A percentile compares a stretch with the other conserved stretches of the same genome.
These are phyloP conservation scores for Aspergillus candidus DNA, from an alignment of 2,329 filamentous ascomycete species.

Conservation along the genomic window DNA sequence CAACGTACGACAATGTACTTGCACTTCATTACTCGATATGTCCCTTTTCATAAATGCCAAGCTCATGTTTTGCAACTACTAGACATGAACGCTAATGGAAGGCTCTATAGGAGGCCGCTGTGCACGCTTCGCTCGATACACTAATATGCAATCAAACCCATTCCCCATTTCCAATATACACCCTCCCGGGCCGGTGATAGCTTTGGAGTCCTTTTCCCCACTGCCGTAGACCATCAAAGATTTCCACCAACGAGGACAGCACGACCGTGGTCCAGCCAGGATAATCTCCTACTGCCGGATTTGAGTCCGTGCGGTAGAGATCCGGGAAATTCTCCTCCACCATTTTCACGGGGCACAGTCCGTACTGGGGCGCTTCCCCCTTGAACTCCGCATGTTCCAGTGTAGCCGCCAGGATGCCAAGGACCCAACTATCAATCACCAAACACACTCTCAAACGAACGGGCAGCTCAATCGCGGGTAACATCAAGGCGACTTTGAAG, in stretches of 20 bases:
- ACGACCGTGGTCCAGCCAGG: conserved; percentile 22
- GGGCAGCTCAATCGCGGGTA: conserved; percentile 23
- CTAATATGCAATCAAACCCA: conserved; percentile 12
- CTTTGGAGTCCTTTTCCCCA: conserved; percentile 16
- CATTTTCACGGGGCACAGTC: conserved; percentile 20
- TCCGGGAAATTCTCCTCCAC: conserved; percentile 28
- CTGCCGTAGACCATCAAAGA: conserved; percentile 21
- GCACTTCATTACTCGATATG: no score
- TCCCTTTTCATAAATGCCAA: no score
- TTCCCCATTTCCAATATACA: conserved; percentile 21
- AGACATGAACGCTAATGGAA: neutral
- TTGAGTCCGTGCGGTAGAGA: conserved; percentile 10
- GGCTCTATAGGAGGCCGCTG: neutral
- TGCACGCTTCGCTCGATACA: neutral
- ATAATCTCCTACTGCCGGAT: conserved; percentile 13
- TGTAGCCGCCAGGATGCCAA: conserved; percentile 14
- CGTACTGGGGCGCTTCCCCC: conserved; percentile 10
- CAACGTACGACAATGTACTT: conserved; percentile 2
- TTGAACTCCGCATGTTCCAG: conserved; percentile 10
- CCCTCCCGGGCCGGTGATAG: conserved; percentile 18
- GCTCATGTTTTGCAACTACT: no score
- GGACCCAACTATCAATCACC: conserved; percentile 21
- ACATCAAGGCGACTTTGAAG: conserved; percentile 22
- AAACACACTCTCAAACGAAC: conserved; percentile 22
- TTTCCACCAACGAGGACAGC: conserved; percentile 21